Evolutionary conservation across 202 grass and related monocot genomes (phyloP), one percentile per base, ranked within the genome.

Genomic region (Panicum virgatum): DNA sequence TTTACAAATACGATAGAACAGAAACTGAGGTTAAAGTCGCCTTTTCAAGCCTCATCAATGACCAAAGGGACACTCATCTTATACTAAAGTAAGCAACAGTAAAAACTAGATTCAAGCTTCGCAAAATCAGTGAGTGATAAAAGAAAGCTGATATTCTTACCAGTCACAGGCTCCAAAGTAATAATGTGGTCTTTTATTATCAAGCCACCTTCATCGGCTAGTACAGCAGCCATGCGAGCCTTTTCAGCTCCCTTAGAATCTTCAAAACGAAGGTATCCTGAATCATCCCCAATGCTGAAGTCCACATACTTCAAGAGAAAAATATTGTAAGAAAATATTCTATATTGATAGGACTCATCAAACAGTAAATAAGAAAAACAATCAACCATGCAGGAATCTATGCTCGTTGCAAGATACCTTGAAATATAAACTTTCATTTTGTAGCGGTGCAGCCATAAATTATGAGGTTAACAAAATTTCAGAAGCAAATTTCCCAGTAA

Each of bases 181-280:
- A 80, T 90, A 70, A 91, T 80, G 79, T 89, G 84, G 56, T 89
- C 63, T 39, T 93, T 97, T 59, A 97, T 77, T 42, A 85, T 61
- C 25, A 97, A 83, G 42, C 94, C 88, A 60, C 94, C 88, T 73
- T 86, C 84, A 38, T 90, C 90, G 57, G 84, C 68, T 59, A 97
- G 79, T 78, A 87, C 88, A 43, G 90, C 84, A 56, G 80, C 77
- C 52, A 87, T 56, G 3, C 88, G 85, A 48, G 94, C 88, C 56
- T 84, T 91, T 69, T 84, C 89, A 83, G 88, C 90, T 50, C 79
- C 86, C 57, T 93, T 72, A 71, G 90, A 77, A 87, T 97, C 88
- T 64, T 91, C 86, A 29, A 91, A 97, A 7, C 88, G 81, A 66
- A 97, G 82, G 64, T 88, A 91, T 50, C 94, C 90, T 7, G 81